Base-by-base conservation (phyloP, 495 filamentous ascomycete species). In the Opeltia flavorubescens region DNA sequence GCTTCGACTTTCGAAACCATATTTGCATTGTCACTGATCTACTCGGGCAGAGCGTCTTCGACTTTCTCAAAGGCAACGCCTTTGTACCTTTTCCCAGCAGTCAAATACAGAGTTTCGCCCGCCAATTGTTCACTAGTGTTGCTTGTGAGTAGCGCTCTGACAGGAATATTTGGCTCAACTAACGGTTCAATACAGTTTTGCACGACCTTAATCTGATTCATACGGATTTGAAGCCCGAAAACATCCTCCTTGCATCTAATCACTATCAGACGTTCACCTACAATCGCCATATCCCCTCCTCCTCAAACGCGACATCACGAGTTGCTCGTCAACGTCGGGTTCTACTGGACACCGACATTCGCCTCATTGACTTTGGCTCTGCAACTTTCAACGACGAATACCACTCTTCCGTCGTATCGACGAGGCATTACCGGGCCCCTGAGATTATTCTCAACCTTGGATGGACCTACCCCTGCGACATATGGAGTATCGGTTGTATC, bases 11-110 rank as follows among this genome's bases (percentile, higher is more conserved):
- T 69, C 78, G 89, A 18, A 91, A 91, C 43, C 91, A 98, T 61
- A 98, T 98, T 55, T 98, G 91, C 70, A 98, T 98, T 56, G 91
- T 98, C 54, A 98, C 93, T 60, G 91, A 95, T 61, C 70, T 98
- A 17, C 72, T 95, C 20, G 91, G 91, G 20, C 89, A 94, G 55
- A 95, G 89, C 58, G 91, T 98, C 17, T 98, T 98, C 62, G 91
- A 98, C 67, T 98, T 98, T 57, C 70, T 98, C 36, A 98, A 98
- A 67, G 78, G 79, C 55, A 96, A 96, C 61, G 70, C 71, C 39
- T 98, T 96, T 61, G 86, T 93, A 21, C 91, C 91, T 2, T 98
- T 98, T 61, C 91, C 91, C n/a, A 95, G 91, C 71, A 95, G 87
- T 56, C 89, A 98, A 60, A 98, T 98, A 49, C 91, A 96, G 62